Evolutionary conservation across 805 yeast genomes (phyloP), one percentile per base, ranked within the genome.

Genomic region (Starmerella gropengiesseri): DNA sequence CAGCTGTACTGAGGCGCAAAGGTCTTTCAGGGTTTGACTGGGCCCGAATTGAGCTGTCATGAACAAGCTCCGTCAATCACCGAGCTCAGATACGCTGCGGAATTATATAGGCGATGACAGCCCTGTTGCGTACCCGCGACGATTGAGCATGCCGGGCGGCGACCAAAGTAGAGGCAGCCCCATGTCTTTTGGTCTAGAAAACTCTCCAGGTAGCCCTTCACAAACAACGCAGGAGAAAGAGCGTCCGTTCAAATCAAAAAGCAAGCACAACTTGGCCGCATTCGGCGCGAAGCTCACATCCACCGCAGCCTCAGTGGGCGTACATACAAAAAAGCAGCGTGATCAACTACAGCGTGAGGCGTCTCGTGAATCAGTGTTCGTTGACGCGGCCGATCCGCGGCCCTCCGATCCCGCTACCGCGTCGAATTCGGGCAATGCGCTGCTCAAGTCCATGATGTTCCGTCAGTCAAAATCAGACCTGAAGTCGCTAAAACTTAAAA

Each of bases 401-500:
- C 54, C 30, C 1, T 34, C 36, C 4, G 36, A 37, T 7, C 7
- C 31, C 16, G 26, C 26, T 3, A 37, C 19, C 14, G 18, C 40
- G n/a, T n/a, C n/a, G n/a, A n/a, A n/a, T n/a, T n/a, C n/a, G n/a
- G n/a, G n/a, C n/a, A 32, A 32, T 20, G 36, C 27, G 7, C 25
- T 40, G 37, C 44, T 60, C 22, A 60, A 60, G 48, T 51, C 60
- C 18, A 60, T 60, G 45, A 48, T 59, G 57, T 62, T 62, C 47
- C 56, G 61, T 13, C 55, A 60, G 32, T 58, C 58, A 12, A 57
- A 58, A 20, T 43, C 57, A 2, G 62, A 50, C 25, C 41, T 51
- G 25, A 53, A 49, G 31, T 26, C 45, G 4, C 31, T 56, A 45
- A 41, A 52, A 5, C 52, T 47, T 45, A 49, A 51, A 34, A 47